Conservation (phyloP, 306 rosid genomes). For the Lagenaria siceraria region DNA sequence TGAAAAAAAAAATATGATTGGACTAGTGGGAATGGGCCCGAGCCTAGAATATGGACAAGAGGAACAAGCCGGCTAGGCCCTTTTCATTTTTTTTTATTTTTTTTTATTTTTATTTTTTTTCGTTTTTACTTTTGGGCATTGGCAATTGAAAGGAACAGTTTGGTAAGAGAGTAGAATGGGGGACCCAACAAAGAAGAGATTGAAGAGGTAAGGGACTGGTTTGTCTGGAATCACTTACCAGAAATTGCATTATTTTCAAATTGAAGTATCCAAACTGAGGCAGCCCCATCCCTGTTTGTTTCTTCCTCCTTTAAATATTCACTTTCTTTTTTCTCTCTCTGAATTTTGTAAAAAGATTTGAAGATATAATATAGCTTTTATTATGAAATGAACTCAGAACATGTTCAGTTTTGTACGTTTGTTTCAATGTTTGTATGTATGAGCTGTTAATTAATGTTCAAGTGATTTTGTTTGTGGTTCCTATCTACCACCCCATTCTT, state of each 20-base stretch:
- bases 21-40: conserved; percentile 21
- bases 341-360: background rate
- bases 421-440: background rate
- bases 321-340: background rate
- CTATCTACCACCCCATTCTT: no score
- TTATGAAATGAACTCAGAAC: background rate
- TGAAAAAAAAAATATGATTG: background rate
- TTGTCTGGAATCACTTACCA: background rate
- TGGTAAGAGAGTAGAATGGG: conserved; percentile 1
- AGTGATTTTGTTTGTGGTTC: background rate
- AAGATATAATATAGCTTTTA: background rate
- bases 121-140: background rate
- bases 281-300: conserved; percentile 2
- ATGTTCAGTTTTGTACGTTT: background rate
- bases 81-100: conserved; percentile 30
- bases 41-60: conserved; percentile 41
- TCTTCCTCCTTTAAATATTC: background rate
- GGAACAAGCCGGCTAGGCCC: conserved; percentile 46
- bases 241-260: background rate
- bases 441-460: background rate
- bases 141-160: background rate
- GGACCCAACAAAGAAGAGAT: background rate
- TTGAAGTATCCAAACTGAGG: background rate
- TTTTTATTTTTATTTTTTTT: background rate
- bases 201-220: background rate